These are phyloP conservation scores for Pseudocercospora macadamiae DNA, from an alignment of 2,329 filamentous ascomycete genomes.

Conservation along the genomic window DNA sequence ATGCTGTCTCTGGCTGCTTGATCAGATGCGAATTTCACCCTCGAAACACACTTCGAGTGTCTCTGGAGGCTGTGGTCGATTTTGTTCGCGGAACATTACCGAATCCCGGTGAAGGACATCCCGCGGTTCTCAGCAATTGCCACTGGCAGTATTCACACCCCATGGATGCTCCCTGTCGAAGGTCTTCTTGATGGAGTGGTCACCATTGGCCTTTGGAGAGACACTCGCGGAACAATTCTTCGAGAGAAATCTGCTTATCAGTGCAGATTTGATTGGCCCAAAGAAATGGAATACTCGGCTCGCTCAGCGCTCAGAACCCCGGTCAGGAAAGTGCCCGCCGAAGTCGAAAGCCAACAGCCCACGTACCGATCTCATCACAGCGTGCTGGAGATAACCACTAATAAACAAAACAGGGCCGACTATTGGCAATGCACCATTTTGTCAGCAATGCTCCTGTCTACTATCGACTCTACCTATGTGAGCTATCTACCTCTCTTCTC, in stretches of 20 bases:
- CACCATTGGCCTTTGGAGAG: no score
- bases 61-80: background rate
- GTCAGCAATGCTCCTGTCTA: background rate
- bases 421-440: background rate
- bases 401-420: background rate
- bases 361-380: background rate
- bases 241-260: background rate
- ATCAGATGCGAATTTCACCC: background rate
- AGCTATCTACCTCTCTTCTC: background rate
- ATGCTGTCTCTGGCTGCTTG: background rate
- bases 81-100: no score
- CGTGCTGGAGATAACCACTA: slow-evolving; percentile 1
- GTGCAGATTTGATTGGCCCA: background rate
- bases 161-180: background rate
- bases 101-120: no score
- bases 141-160: no score
- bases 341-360: background rate
- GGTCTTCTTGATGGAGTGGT: no score
- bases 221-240: no score
- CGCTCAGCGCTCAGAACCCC: background rate
- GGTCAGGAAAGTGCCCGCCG: background rate
- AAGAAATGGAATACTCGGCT: background rate
- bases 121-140: no score
- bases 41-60: background rate
- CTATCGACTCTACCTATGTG: background rate